These are phyloP conservation scores for Stephania cephalantha DNA, from an alignment of 164 flowering plant species.

Conservation along the genomic window DNA sequence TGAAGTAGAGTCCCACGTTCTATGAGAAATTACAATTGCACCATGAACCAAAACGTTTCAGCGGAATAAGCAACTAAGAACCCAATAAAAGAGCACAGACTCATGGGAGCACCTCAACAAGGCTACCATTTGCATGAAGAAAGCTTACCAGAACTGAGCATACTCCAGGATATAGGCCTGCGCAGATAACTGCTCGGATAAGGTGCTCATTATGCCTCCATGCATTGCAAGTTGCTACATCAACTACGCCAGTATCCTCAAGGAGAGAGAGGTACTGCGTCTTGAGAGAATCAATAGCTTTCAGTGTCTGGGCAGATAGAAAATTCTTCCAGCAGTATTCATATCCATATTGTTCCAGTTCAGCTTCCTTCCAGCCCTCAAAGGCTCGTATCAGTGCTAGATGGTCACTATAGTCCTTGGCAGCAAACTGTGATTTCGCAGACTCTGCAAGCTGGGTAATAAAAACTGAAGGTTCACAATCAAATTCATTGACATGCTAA, in stretches of 20 bases:
- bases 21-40: neutral
- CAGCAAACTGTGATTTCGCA: conserved; percentile 79
- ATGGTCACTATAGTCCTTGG: conserved; percentile 68
- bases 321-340: conserved; percentile 95
- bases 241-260: conserved; percentile 67
- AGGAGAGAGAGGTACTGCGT: conserved; percentile 68
- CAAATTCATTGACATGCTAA: neutral
- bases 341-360: conserved; percentile 51
- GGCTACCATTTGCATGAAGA: neutral
- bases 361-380: conserved; percentile 90
- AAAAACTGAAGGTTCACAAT: conserved; percentile 2
- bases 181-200: conserved; percentile 75
- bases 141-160: conserved; percentile 83
- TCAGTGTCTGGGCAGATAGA: conserved; percentile 81
- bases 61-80: neutral
- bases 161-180: conserved; percentile 90
- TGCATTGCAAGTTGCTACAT: conserved; percentile 34
- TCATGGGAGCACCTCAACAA: neutral
- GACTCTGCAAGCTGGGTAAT: conserved; percentile 76
- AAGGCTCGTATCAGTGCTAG: conserved; percentile 83
- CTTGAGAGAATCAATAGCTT: conserved; percentile 86
- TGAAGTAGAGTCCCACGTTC: neutral
- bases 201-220: conserved; percentile 79
- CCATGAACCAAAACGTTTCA: neutral
- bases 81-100: neutral